These are phyloP conservation scores for Chlorella sp. DNA, from an alignment of 139 green algal species.

Conservation along the genomic window DNA sequence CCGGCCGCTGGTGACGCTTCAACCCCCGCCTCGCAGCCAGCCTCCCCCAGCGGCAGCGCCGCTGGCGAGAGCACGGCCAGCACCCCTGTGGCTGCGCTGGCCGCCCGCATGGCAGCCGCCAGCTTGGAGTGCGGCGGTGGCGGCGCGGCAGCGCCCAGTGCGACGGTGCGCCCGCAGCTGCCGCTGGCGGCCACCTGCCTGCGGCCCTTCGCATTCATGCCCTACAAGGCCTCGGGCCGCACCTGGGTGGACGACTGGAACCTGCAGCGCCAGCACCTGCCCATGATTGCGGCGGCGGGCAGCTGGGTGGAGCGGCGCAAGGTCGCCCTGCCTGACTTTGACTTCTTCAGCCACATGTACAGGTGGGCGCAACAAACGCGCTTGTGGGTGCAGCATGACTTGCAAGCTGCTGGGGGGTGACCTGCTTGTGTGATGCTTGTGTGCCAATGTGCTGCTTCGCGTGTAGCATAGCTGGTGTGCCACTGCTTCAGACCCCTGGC, in stretches of 20 bases:
- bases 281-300: slow-evolving; percentile 36
- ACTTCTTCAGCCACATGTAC: slow-evolving; percentile 25
- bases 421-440: too few relatives aligned
- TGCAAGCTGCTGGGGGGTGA: too few relatives aligned
- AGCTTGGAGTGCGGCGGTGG: slow-evolving; percentile 1
- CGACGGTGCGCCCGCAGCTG: neutral
- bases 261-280: slow-evolving; percentile 35
- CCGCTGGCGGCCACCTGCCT: slow-evolving; percentile 20
- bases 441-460: too few relatives aligned
- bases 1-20: neutral
- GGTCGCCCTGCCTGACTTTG: slow-evolving; percentile 36
- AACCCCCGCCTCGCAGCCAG: neutral
- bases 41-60: neutral
- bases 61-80: neutral
- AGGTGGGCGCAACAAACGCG: neutral
- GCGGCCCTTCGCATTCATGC: slow-evolving; percentile 41
- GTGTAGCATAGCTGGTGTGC: too few relatives aligned
- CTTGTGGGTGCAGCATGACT: too few relatives aligned
- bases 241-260: slow-evolving; percentile 39
- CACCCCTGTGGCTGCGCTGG: neutral
- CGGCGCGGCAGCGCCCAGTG: neutral
- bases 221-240: slow-evolving; percentile 29
- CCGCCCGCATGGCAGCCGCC: neutral
- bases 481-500: too few relatives aligned
- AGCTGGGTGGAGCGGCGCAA: slow-evolving; percentile 34